phyloP scores from a whole-genome alignment of 257 asterid species.

The Jasminum sambac region DNA sequence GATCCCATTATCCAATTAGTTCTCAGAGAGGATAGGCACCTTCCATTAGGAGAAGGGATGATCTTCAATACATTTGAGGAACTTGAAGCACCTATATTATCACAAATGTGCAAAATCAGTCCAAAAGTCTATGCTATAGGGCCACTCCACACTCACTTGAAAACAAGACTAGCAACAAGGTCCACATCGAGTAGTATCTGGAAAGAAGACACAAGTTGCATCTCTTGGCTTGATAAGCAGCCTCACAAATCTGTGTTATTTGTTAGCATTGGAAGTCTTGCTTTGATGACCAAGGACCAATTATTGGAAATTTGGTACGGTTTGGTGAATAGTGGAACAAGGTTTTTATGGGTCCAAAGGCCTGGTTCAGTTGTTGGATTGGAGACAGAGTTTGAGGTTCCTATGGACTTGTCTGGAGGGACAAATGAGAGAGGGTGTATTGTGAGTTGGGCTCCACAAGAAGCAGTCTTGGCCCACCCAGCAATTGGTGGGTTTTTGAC shows the following conservation, averaged over 20 bases:
- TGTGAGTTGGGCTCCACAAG: constrained; percentile 50
- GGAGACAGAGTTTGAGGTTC: constrained; percentile 13
- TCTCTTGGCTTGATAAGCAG: constrained; percentile 59
- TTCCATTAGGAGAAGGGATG: constrained; percentile 53
- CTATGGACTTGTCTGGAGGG: constrained; percentile 25
- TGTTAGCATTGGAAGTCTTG: constrained; percentile 63
- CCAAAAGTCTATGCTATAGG: constrained; percentile 58
- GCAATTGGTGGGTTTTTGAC: constrained; percentile 42
- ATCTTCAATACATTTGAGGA: constrained; percentile 72
- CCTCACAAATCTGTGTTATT: constrained; percentile 44
- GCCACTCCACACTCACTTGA: constrained; percentile 59
- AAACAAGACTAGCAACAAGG: constrained; percentile 8
- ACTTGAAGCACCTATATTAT: constrained; percentile 48
- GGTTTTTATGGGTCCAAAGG: constrained; percentile 57
- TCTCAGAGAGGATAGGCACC: constrained; percentile 34
- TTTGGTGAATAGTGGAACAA: constrained; percentile 49
- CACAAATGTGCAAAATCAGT: constrained; percentile 34
- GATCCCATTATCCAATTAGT: constrained; percentile 27
- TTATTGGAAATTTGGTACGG: constrained; percentile 59
- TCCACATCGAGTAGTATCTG: constrained; percentile 38
- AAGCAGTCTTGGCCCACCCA: constrained; percentile 37
- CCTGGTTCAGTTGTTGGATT: constrained; percentile 36
- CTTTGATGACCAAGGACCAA: constrained; percentile 30
- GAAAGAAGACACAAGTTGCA: constrained; percentile 52
- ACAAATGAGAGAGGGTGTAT: constrained; percentile 6